Conservation (phyloP, 2,329 filamentous ascomycete genomes). For the Diaporthe australafricana region DNA sequence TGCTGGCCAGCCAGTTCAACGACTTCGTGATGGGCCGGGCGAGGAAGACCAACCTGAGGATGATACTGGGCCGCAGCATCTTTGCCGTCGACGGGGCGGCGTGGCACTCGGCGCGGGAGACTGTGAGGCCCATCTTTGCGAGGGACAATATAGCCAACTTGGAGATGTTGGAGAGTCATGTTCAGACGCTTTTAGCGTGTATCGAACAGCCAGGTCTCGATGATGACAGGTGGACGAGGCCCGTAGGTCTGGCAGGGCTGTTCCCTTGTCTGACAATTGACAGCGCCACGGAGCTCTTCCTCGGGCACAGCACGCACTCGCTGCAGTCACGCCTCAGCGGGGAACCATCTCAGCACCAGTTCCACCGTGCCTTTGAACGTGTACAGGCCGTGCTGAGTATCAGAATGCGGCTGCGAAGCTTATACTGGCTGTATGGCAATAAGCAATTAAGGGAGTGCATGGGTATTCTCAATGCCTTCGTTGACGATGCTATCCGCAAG, state of each 20-base stretch:
- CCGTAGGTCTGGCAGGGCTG: conserved; percentile 45
- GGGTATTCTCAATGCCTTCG: not conserved
- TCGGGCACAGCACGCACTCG: conserved; percentile 57
- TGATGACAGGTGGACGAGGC: not conserved
- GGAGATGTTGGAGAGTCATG: not conserved
- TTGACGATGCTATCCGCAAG: not conserved
- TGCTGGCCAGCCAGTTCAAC: conserved; percentile 55
- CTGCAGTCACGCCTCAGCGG: not conserved
- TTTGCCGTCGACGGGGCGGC: not conserved
- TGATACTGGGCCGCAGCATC: conserved; percentile 32
- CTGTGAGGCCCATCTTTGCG: not conserved
- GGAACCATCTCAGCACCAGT: not conserved
- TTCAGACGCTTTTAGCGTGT: not conserved
- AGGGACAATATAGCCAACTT: not conserved
- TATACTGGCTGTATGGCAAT: conserved; percentile 20
- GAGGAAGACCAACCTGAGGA: conserved; percentile 33
- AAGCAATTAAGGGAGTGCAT: not conserved
- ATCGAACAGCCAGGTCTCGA: conserved; percentile 16
- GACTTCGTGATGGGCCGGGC: conserved; percentile 49
- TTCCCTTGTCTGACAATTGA: conserved; percentile 67
- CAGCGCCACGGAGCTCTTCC: conserved; percentile 65
- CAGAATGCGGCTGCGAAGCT: conserved; percentile 21
- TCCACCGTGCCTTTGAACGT: conserved; percentile 8
- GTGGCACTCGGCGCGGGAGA: not conserved
- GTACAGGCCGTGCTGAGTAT: conserved; percentile 1